Evolutionary conservation across 2,329 filamentous ascomycete genomes (phyloP).

Genomic region (Chalara sp.): DNA sequence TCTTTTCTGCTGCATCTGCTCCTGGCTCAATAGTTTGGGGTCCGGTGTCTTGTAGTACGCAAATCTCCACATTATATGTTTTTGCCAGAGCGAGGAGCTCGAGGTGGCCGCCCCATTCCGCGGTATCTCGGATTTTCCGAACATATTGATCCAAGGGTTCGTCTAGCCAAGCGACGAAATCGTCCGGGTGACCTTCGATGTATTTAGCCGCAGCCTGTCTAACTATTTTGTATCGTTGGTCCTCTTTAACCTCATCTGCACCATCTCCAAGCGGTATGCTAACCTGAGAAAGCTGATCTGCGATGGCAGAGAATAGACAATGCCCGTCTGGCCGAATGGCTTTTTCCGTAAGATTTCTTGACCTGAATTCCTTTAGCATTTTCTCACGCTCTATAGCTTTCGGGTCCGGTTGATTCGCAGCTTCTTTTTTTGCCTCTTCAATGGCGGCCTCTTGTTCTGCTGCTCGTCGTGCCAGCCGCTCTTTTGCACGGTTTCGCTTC

Average conservation of each 20-base stretch:
- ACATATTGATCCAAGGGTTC: constrained; percentile 70
- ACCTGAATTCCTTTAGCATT: constrained; percentile 62
- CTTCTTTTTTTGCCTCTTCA: constrained; percentile 66
- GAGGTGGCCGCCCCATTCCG: constrained; percentile 92
- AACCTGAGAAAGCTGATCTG: constrained; percentile 65
- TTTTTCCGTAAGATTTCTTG: constrained; percentile 61
- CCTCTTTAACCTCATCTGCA: constrained; percentile 23
- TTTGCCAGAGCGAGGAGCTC: constrained; percentile 81
- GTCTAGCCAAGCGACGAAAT: constrained; percentile 83
- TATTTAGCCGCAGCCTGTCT: constrained; percentile 68
- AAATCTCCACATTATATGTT: constrained; percentile 72
- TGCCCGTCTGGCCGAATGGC: constrained; percentile 88
- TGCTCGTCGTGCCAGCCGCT: constrained; percentile 79
- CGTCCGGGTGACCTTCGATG: constrained; percentile 66
- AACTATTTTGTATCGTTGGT: constrained; percentile 56
- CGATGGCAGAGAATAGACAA: constrained; percentile 87
- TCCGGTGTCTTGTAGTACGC: constrained; percentile 77
- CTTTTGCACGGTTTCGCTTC: constrained; percentile 88
- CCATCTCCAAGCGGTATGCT: constrained; percentile 36
- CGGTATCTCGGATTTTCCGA: constrained; percentile 72
- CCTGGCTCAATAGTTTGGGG: constrained; percentile 66
- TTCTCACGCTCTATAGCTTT: constrained; percentile 61
- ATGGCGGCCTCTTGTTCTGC: constrained; percentile 72
- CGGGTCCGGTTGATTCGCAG: constrained; percentile 65
- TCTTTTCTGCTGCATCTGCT: constrained; percentile 40